Evolutionary conservation across 139 green algal genomes (phyloP).

Genomic region (Micromonas pusilla): DNA sequence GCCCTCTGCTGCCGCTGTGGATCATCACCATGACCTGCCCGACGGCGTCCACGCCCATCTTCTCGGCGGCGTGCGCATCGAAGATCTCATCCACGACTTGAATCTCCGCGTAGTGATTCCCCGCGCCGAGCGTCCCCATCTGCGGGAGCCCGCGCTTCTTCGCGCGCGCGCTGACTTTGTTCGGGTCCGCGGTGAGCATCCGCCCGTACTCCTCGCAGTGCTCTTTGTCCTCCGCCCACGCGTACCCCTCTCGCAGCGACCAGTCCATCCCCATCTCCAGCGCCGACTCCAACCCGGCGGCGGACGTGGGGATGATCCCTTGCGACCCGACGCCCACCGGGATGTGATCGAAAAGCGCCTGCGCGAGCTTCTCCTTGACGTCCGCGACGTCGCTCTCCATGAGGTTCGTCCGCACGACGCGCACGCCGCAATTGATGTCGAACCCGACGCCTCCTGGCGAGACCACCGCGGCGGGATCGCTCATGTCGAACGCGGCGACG

Average conservation of each 20-base stretch:
- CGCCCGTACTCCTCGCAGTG: slow-evolving; percentile 86
- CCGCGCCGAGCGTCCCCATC: slow-evolving; percentile 84
- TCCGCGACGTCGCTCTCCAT: slow-evolving; percentile 49
- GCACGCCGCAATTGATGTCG: slow-evolving; percentile 89
- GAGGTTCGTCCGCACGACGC: slow-evolving; percentile 81
- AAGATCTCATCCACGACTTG: slow-evolving; percentile 84
- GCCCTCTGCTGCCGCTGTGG: slow-evolving; percentile 67
- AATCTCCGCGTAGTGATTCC: slow-evolving; percentile 89
- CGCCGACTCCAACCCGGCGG: slow-evolving; percentile 63
- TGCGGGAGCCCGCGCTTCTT: slow-evolving; percentile 86
- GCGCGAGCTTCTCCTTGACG: slow-evolving; percentile 69
- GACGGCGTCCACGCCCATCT: slow-evolving; percentile 62
- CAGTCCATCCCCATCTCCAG: slow-evolving; percentile 88
- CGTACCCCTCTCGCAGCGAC: slow-evolving; percentile 62
- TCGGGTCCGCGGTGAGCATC: slow-evolving; percentile 74
- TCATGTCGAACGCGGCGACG: slow-evolving; percentile 85
- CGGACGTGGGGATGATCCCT: slow-evolving; percentile 76
- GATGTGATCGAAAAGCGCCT: slow-evolving; percentile 86
- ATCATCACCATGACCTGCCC: slow-evolving; percentile 77
- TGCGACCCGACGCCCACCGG: slow-evolving; percentile 81
- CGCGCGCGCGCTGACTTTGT: slow-evolving; percentile 64
- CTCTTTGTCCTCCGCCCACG: slow-evolving; percentile 85
- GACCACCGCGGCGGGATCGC: slow-evolving; percentile 68
- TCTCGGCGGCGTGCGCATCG: slow-evolving; percentile 56
- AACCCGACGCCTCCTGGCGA: slow-evolving; percentile 60